phyloP scores from a whole-genome alignment of 805 yeast genomes.

The Grigorovia jiainica region DNA sequence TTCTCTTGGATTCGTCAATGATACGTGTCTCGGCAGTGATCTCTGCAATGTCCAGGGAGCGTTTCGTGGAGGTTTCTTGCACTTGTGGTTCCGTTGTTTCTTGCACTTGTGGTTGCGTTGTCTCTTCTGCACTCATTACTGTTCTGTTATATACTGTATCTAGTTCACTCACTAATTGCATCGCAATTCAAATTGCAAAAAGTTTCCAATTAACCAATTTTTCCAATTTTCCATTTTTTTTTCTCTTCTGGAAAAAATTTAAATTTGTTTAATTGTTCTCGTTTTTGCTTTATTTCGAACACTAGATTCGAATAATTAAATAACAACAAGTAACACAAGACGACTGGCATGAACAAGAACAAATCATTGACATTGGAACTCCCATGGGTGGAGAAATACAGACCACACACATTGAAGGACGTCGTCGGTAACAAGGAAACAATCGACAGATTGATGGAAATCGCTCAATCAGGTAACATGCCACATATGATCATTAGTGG shows the following conservation, averaged over 20 bases:
- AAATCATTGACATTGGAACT: slow-evolving; percentile 26
- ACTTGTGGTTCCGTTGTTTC: not conserved
- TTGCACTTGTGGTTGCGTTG: no score
- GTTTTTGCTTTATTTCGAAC: no score
- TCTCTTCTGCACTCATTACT: no score
- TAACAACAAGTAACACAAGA: not conserved
- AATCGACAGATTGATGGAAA: slow-evolving; percentile 68
- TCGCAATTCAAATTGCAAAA: no score
- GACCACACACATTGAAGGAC: slow-evolving; percentile 71
- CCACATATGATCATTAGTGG: slow-evolving; percentile 96
- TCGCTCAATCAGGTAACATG: slow-evolving; percentile 90
- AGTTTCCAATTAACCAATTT: no score
- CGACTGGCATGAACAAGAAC: no score
- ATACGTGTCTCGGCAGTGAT: not conserved
- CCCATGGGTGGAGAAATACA: slow-evolving; percentile 87
- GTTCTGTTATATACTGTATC: no score
- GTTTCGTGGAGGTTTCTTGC: no score
- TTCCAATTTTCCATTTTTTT: not conserved
- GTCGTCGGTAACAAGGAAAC: slow-evolving; percentile 93
- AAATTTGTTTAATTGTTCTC: no score
- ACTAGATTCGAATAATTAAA: no score
- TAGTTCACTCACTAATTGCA: no score
- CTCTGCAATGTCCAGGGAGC: not conserved
- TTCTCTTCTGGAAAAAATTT: not conserved
- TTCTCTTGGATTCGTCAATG: not conserved